phyloP scores from a whole-genome alignment of 1,139 yeast genomes.

The Geotrichum restrictum region DNA sequence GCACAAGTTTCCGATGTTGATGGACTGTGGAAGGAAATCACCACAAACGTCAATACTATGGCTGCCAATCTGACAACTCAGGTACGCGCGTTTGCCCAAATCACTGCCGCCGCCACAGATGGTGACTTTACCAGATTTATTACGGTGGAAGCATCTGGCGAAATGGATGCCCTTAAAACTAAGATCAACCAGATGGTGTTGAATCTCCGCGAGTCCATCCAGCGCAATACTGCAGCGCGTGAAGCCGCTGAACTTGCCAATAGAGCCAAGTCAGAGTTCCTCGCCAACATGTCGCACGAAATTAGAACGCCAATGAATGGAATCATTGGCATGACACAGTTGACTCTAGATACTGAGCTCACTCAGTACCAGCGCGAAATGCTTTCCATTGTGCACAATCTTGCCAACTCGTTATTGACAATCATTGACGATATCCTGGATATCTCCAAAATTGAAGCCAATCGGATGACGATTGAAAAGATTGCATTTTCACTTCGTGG shows the following conservation, averaged over 20 bases:
- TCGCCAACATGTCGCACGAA: slow-evolving; percentile 90
- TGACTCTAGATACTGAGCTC: slow-evolving; percentile 78
- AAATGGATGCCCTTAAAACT: slow-evolving; percentile 88
- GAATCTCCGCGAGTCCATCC: slow-evolving; percentile 80
- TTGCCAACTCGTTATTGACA: slow-evolving; percentile 77
- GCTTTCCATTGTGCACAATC: slow-evolving; percentile 80
- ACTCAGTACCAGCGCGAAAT: slow-evolving; percentile 87
- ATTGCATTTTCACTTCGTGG: slow-evolving; percentile 81
- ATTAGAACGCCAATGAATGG: slow-evolving; percentile 91
- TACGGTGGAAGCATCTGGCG: slow-evolving; percentile 88
- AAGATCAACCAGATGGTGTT: slow-evolving; percentile 90
- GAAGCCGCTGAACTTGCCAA: slow-evolving; percentile 91
- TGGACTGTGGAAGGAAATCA: slow-evolving; percentile 88
- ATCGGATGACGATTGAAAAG: slow-evolving; percentile 86
- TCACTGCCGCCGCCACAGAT: slow-evolving; percentile 90
- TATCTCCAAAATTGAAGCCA: slow-evolving; percentile 88
- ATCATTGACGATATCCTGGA: slow-evolving; percentile 85
- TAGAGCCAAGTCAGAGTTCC: slow-evolving; percentile 83
- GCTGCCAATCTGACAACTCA: slow-evolving; percentile 87
- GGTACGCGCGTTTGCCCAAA: slow-evolving; percentile 89
- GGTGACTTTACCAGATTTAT: slow-evolving; percentile 88
- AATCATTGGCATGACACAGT: slow-evolving; percentile 87
- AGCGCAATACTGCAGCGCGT: slow-evolving; percentile 86
- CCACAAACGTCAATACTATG: slow-evolving; percentile 91
- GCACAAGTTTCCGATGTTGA: slow-evolving; percentile 89